Percentiles rank a stretch among this genome's conserved stretches.
These are phyloP conservation scores for Zalerion maritima DNA, from an alignment of 495 filamentous ascomycete species.

Conservation along the genomic window DNA sequence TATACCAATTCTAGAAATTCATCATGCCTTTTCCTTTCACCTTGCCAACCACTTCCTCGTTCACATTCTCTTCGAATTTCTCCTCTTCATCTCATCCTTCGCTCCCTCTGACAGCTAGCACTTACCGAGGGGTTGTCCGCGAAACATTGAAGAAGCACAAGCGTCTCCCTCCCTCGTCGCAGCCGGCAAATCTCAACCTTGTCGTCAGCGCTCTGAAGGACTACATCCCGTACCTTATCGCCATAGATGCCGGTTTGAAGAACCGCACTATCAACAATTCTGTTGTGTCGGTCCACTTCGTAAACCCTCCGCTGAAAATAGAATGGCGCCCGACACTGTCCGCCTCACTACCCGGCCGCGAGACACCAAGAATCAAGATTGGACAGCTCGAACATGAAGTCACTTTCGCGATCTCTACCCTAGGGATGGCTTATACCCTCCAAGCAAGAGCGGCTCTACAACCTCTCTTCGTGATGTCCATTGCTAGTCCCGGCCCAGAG, in stretches of 20 bases:
- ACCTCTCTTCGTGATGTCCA: constrained; percentile 35
- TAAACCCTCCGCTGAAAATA: constrained; percentile 34
- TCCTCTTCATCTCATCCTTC: constrained; percentile 65
- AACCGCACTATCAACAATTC: constrained; percentile 35
- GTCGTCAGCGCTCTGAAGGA: constrained; percentile 52
- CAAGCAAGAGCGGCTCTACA: constrained; percentile 46
- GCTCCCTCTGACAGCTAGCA: constrained; percentile 60
- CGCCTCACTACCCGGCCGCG: constrained; percentile 38
- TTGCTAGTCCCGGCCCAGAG: constrained; percentile 44
- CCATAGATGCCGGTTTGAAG: constrained; percentile 54
- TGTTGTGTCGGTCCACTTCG: constrained; percentile 45
- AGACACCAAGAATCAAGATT: constrained; percentile 47
- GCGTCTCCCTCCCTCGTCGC: constrained; percentile 51
- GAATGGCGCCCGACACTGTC: constrained; percentile 79
- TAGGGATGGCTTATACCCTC: constrained; percentile 57
- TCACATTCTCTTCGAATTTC: constrained; percentile 62
- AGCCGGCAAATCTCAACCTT: constrained; percentile 47
- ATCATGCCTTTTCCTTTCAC: constrained; percentile 76
- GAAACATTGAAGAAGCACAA: constrained; percentile 71
- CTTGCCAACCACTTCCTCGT: constrained; percentile 70
- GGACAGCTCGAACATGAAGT: constrained; percentile 71
- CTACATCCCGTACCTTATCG: constrained; percentile 69
- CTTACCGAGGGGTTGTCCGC: constrained; percentile 61
- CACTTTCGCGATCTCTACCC: constrained; percentile 57
- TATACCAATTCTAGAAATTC: too few species aligned